phyloP scores from a whole-genome alignment of 148 eudicot species.

The Rheum nobile region DNA sequence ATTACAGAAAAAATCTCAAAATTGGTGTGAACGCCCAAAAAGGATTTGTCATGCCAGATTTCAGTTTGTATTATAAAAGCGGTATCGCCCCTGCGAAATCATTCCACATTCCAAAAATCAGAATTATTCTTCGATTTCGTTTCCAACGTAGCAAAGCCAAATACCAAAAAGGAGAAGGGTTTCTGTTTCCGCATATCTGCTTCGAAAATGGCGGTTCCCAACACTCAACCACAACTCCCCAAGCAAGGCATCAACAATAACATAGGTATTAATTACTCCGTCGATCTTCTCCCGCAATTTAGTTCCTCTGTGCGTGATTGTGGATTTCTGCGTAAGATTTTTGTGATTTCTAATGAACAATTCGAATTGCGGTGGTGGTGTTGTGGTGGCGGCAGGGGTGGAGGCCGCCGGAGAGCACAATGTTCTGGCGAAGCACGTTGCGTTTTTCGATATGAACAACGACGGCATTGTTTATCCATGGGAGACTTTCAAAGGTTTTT shows the following conservation, averaged over 20 bases:
- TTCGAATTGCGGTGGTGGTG: background rate
- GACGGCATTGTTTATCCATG: constrained; percentile 73
- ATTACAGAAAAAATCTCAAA: background rate
- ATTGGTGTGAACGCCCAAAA: background rate
- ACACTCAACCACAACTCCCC: background rate
- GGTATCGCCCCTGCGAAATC: background rate
- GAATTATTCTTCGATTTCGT: background rate
- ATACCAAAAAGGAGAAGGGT: background rate
- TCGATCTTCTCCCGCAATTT: background rate
- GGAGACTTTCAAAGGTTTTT: constrained; percentile 66
- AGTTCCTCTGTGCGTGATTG: background rate
- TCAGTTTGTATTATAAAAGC: background rate
- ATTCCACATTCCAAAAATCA: background rate
- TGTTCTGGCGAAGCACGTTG: constrained; percentile 47
- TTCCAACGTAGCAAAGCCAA: background rate
- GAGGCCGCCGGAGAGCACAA: constrained; percentile 20
- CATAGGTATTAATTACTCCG: background rate
- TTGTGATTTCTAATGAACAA: background rate
- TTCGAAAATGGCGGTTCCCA: constrained; percentile 4
- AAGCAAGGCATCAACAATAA: constrained; percentile 6
- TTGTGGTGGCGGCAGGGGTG: constrained; percentile 4
- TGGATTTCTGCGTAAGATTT: background rate
- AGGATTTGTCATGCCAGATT: background rate
- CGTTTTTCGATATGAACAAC: constrained; percentile 63
- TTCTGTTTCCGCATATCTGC: background rate